These are phyloP conservation scores for Lactarius pseudohatsudake DNA, from an alignment of 768 basidiomycete genomes.

Conservation along the genomic window DNA sequence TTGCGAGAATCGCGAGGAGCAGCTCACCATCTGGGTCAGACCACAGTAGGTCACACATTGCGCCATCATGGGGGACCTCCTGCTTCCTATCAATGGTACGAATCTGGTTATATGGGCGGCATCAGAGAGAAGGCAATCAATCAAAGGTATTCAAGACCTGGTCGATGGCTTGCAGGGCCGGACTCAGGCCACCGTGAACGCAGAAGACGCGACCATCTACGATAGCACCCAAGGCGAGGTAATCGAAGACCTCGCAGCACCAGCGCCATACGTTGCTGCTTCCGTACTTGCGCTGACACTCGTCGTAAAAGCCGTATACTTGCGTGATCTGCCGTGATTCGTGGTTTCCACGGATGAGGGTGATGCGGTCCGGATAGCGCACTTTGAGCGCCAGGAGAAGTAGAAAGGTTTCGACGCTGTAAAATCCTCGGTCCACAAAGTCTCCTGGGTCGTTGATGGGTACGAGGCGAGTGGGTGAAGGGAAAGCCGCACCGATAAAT, in stretches of 20 bases:
- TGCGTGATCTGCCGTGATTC: constrained; percentile 97
- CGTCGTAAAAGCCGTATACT: constrained; percentile 93
- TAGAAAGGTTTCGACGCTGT: constrained; percentile 94
- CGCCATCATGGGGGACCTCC: constrained; percentile 97
- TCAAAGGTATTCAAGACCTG: constrained; percentile 53
- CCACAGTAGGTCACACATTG: constrained; percentile 99
- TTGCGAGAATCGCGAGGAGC: neutral
- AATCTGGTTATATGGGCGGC: constrained; percentile 51
- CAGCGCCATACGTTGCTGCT: constrained; percentile 94
- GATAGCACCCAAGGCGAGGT: constrained; percentile 89
- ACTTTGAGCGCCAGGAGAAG: constrained; percentile 94
- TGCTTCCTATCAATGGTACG: constrained; percentile 93
- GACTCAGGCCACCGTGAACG: constrained; percentile 95
- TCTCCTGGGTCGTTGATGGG: constrained; percentile 62
- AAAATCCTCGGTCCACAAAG: constrained; percentile 97
- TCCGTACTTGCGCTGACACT: constrained; percentile 96
- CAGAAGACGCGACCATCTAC: constrained; percentile 98
- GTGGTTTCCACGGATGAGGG: constrained; percentile 96
- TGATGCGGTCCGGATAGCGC: constrained; percentile 96
- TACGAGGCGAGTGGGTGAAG: constrained; percentile 21
- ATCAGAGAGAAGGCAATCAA: constrained; percentile 10
- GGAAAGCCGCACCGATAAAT: constrained; percentile 76
- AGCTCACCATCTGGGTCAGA: constrained; percentile 94
- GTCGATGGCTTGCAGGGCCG: constrained; percentile 82
- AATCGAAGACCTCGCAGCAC: constrained; percentile 99